A percentile compares a stretch with the other conserved stretches of the same genome.
Conservation (phyloP, 192 early-diverging fungal species). For the Chytriomyces hyalinus region DNA sequence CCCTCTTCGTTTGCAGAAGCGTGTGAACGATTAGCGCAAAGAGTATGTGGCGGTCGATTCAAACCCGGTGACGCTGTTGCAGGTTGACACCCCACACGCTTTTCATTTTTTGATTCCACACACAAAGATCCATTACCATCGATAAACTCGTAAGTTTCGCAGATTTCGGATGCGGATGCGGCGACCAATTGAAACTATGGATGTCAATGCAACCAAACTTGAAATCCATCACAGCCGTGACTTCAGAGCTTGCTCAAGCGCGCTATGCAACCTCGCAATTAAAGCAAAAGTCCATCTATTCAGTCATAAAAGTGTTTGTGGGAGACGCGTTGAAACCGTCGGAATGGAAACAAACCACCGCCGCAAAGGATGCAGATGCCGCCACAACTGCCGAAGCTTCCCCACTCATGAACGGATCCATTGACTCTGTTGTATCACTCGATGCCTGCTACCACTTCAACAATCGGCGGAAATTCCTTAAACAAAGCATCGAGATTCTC, state of each 20-base stretch:
- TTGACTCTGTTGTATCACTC: conserved; percentile 38
- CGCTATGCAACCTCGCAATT: conserved; percentile 26
- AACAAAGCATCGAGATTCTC: not conserved
- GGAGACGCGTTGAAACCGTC: conserved; percentile 40
- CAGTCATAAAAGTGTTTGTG: conserved; percentile 12
- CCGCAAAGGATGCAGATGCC: not conserved
- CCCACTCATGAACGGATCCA: conserved; percentile 5
- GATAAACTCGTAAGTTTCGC: not conserved
- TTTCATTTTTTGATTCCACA: not conserved
- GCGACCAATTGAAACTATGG: conserved; percentile 45
- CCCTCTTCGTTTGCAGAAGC: conserved; percentile 9
- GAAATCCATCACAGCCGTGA: conserved; percentile 33
- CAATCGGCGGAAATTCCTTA: conserved; percentile 34
- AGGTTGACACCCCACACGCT: not conserved
- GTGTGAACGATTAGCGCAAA: conserved; percentile 23
- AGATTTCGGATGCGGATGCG: conserved; percentile 53
- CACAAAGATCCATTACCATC: not conserved
- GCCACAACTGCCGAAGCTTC: not conserved
- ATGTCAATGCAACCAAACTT: conserved; percentile 12
- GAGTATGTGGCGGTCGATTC: conserved; percentile 5
- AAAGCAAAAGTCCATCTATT: not conserved
- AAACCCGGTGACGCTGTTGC: not conserved
- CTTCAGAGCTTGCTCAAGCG: conserved; percentile 40
- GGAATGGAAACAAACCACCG: conserved; percentile 15
- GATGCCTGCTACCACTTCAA: conserved; percentile 51